A percentile compares a stretch with the other conserved stretches of the same genome.
phyloP scores from a whole-genome alignment of 805 yeast species.

The Candida anglica region DNA sequence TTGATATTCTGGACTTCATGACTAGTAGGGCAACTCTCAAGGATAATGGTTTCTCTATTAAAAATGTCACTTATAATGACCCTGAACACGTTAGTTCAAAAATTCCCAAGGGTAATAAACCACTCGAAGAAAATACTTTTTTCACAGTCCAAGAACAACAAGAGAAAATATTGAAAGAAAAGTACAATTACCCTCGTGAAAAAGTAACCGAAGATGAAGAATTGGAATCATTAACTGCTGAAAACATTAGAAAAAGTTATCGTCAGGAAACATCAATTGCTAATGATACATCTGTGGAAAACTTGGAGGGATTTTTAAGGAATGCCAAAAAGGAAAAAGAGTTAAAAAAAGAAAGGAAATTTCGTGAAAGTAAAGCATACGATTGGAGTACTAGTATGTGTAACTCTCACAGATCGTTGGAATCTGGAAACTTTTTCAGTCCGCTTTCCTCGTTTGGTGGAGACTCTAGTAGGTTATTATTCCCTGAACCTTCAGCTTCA shows the following conservation, averaged over 20 bases:
- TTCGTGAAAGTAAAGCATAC: slow-evolving; percentile 47
- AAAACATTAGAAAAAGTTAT: background rate
- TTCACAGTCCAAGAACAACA: too few relatives aligned
- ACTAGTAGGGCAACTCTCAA: too few relatives aligned
- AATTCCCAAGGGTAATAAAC: too few relatives aligned
- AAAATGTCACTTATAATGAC: too few relatives aligned
- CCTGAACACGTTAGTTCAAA: too few relatives aligned
- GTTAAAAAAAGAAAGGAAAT: slow-evolving; percentile 37
- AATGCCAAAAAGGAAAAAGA: slow-evolving; percentile 40
- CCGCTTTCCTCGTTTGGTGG: slow-evolving; percentile 22
- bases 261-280: background rate
- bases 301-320: slow-evolving; percentile 39
- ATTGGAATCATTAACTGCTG: too few relatives aligned
- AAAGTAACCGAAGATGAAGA: too few relatives aligned
- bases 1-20: slow-evolving; percentile 17
- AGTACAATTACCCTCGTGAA: too few relatives aligned
- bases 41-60: too few relatives aligned
- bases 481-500: slow-evolving; percentile 12
- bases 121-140: too few relatives aligned
- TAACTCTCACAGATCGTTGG: slow-evolving; percentile 36
- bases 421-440: slow-evolving; percentile 41
- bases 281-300: slow-evolving; percentile 7
- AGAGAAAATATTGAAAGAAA: too few relatives aligned
- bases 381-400: slow-evolving; percentile 45
- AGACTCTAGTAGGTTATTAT: slow-evolving; percentile 9